phyloP scores from a whole-genome alignment of 305 asterid species.

The Petunia hybrid region DNA sequence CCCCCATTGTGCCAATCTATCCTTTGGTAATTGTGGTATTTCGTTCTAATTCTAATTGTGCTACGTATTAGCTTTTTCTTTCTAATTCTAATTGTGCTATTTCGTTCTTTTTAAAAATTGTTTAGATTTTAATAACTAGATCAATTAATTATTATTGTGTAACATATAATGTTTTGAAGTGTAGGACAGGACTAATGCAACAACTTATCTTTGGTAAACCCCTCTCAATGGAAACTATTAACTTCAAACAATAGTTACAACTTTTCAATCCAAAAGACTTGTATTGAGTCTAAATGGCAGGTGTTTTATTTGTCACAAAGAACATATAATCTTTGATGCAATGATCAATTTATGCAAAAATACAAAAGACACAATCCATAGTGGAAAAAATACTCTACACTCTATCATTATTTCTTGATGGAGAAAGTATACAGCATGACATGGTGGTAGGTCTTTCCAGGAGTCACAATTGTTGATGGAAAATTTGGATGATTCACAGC shows the following conservation, averaged over 20 bases:
- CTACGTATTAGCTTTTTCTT: background rate
- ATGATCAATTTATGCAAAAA: background rate
- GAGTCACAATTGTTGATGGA: conserved; percentile 32
- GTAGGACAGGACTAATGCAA: background rate
- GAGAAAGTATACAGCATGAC: conserved; percentile 49
- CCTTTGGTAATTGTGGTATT: too few species aligned
- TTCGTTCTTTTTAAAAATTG: background rate
- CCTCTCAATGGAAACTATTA: background rate
- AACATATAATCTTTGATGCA: background rate
- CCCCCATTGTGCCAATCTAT: too few species aligned
- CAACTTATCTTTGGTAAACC: background rate
- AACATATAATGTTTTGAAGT: background rate
- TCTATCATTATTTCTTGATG: background rate
- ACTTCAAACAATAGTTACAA: background rate
- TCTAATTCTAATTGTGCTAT: background rate
- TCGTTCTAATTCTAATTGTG: too few species aligned
- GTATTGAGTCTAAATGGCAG: background rate
- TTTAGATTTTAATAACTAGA: background rate
- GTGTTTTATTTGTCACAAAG: background rate
- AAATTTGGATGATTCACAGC: conserved; percentile 41
- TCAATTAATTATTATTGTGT: background rate
- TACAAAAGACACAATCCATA: background rate
- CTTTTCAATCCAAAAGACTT: too few species aligned
- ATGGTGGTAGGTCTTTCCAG: background rate
- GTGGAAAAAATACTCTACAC: background rate